These are phyloP conservation scores for Apophysomyces sp. DNA, from an alignment of 371 early-diverging fungal species.

Conservation along the genomic window DNA sequence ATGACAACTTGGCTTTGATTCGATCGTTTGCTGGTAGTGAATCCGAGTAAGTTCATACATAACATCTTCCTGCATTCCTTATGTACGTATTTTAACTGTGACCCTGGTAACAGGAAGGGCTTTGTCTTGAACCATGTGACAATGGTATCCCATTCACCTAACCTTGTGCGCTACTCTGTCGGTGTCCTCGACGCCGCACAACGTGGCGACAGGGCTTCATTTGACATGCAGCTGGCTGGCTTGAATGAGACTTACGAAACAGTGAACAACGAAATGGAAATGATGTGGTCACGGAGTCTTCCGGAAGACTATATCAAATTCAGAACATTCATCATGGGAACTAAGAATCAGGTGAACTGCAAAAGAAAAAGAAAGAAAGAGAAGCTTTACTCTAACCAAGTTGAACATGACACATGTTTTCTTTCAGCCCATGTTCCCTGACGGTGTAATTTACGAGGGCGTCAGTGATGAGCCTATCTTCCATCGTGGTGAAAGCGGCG, in stretches of 20 bases:
- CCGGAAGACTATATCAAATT: constrained; percentile 80
- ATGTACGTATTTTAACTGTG: too few relatives aligned
- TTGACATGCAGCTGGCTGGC: constrained; percentile 57
- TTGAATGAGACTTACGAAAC: constrained; percentile 60
- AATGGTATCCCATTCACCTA: constrained; percentile 78
- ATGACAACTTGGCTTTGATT: constrained; percentile 76
- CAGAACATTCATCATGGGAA: constrained; percentile 89
- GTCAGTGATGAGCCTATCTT: constrained; percentile 58
- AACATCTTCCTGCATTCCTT: constrained; percentile 23
- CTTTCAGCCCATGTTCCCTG: constrained; percentile 83
- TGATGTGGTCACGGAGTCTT: constrained; percentile 73
- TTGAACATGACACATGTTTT: background rate
- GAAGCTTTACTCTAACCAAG: background rate
- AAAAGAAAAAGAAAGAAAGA: background rate
- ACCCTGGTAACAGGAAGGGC: constrained; percentile 73
- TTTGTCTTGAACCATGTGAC: constrained; percentile 85
- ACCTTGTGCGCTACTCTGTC: constrained; percentile 60
- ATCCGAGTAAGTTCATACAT: constrained; percentile 65
- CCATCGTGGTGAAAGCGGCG: constrained; percentile 86
- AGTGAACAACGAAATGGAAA: constrained; percentile 78
- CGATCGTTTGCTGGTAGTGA: constrained; percentile 73
- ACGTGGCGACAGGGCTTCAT: constrained; percentile 53
- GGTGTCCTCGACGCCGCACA: constrained; percentile 59
- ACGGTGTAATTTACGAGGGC: constrained; percentile 84
- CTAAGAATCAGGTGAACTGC: constrained; percentile 69